Evolutionary conservation across 78 protist genomes (phyloP).

Genomic region (slime mould (Dictyostelium discoideum)): DNA sequence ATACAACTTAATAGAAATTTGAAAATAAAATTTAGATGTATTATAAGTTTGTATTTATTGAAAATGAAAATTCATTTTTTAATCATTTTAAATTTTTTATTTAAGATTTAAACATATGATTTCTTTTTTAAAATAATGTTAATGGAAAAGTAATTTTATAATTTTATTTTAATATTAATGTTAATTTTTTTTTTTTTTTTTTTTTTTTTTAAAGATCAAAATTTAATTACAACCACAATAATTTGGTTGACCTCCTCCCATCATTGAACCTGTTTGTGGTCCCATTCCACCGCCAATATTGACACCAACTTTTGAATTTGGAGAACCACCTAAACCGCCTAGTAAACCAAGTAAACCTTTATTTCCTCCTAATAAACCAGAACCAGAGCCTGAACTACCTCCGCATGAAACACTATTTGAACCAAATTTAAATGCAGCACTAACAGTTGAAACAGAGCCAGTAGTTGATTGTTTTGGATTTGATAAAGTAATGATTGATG

Average conservation of each 20-base stretch:
- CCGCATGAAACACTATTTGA: background rate
- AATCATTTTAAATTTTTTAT: too few species aligned
- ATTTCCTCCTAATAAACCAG: background rate
- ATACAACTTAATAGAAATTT: too few species aligned
- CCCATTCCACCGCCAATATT: background rate
- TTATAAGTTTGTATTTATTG: too few species aligned
- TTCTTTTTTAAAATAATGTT: too few species aligned
- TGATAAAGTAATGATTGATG: background rate
- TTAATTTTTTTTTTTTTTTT: too few species aligned
- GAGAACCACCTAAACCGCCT: background rate
- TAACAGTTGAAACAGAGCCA: background rate
- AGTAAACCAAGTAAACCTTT: background rate
- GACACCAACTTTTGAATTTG: background rate
- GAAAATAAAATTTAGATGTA: too few species aligned
- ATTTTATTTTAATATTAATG: too few species aligned
- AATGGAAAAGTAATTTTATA: background rate
- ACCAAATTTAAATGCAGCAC: background rate
- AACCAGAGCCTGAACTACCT: background rate
- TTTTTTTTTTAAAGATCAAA: too few species aligned
- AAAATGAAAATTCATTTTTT: too few species aligned
- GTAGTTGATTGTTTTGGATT: background rate
- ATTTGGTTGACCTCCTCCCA: background rate
- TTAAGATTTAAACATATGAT: too few species aligned
- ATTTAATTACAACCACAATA: background rate
- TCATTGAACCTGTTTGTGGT: background rate